Base-by-base conservation (phyloP, 352 stramenopile genomes). In the Globisporangium cystogenes region DNA sequence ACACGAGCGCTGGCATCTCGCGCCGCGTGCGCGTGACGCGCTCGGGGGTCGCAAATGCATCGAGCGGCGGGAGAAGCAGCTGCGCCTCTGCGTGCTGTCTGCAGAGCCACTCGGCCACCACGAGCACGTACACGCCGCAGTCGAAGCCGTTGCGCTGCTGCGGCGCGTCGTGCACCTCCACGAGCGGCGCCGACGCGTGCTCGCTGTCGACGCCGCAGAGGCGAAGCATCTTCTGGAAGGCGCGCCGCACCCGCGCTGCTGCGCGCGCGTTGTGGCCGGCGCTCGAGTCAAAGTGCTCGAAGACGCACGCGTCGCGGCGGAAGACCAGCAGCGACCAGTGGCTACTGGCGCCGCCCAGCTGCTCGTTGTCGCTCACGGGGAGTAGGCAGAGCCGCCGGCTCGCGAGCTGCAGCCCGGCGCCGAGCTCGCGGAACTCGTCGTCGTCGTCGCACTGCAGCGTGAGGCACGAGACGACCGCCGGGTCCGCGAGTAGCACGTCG, bases 381-480 rank as follows among this genome's bases (percentile, higher is more conserved):
- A 94, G 55, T 20, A 94, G 44, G 24, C 66, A 86, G 2, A 91
- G 52, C 16, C 42, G 45, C 37, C 81, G 79, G 7, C 43, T 26
- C 0, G 42, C 6, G 1, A 92, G 49, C n/a, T 63, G 18, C 7
- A 90, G 45, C 0, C 81, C 83, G 0, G 53, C 51, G 14, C 67
- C 81, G 15, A 94, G 53, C 14, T 92, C 83, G 7, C 47, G 55
- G 45, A 73, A 88, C 62, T 92, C 83, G 59, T 90, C 71, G 47
- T 87, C 73, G 54, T 92, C 81, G 60, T 94, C 77, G 60, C 83
- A 92, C 59, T 94, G 83, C 33, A 89, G 68, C 65, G 87, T 59
- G 64, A 91, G 71, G 60, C 83, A 92, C 54, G 81, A 90, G 12
- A 90, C 76, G 24, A 94, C 74, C 5, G 75, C 77, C 11, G 83